phyloP scores from a whole-genome alignment of 768 basidiomycete species.

The Trametes cubensis region DNA sequence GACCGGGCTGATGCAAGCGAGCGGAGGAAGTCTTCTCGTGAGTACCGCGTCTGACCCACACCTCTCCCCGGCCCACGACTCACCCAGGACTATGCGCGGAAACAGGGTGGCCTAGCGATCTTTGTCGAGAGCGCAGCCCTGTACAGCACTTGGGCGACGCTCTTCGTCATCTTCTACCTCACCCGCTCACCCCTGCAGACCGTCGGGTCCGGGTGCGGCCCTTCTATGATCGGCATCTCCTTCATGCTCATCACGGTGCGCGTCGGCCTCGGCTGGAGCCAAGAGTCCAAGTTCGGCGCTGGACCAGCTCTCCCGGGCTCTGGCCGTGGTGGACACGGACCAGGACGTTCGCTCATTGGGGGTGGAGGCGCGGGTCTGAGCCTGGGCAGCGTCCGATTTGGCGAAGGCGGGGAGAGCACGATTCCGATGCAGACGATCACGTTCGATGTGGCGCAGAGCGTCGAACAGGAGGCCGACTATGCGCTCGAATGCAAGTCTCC shows the following conservation, averaged over 20 bases:
- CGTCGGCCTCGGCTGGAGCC: conserved; percentile 18
- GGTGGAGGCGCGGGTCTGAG: no score
- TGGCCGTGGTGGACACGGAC: no score
- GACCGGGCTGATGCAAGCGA: background rate
- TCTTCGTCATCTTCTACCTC: background rate
- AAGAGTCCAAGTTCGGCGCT: background rate
- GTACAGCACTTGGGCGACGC: background rate
- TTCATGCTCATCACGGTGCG: conserved; percentile 25
- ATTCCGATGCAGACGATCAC: conserved; percentile 1
- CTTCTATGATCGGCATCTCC: conserved; percentile 14
- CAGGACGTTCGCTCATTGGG: no score
- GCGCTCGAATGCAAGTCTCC: background rate
- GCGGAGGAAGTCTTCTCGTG: background rate
- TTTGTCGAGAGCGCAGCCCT: conserved; percentile 7
- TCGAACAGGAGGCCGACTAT: conserved; percentile 2
- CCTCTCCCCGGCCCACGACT: background rate
- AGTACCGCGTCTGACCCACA: background rate
- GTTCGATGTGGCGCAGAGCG: background rate
- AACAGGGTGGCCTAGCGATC: background rate
- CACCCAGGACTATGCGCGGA: background rate
- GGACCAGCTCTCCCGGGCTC: no score
- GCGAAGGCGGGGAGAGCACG: background rate
- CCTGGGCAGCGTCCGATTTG: background rate
- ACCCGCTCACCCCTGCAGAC: background rate
- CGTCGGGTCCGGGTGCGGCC: conserved; percentile 1